Evolutionary conservation across 2,329 filamentous ascomycete species (phyloP), one percentile per base, ranked within the genome.

Genomic region (Aspergillus brasiliensis): DNA sequence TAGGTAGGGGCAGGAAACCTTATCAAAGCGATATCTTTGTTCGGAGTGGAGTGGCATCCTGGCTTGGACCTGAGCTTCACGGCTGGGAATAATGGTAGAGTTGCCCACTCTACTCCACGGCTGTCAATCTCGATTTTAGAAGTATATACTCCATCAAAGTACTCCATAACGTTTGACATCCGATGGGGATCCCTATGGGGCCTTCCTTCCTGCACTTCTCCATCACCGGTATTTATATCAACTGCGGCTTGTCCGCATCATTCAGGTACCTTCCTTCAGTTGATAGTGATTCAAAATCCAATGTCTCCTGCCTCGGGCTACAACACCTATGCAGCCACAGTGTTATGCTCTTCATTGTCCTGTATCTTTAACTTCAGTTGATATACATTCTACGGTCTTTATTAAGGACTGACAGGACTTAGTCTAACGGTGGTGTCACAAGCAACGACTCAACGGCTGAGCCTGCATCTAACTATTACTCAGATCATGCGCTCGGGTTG

Each of bases 31-130:
- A 67, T 67, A 60, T 57, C 37, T 46, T 55, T 55, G 60, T 60
- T 55, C 48, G 56, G 47, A 59, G 62, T 66, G 61, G 64, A 65
- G 66, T 67, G 64, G 52, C 31, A 60, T 55, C 47, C 37, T 52
- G 54, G 46, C 37, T 60, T 23, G 40, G 61, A 59, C 60, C 57
- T 62, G 63, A 61, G 62, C 55, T 49, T 61, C 59, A 60, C 48
- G 57, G 62, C 58, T 59, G 44, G 42, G 59, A 63, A 62, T 59
- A 62, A 56, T 65, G 56, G 62, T 62, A 58, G 51, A 56, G 49
- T 62, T 64, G 62, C 60, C 62, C 64, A 66, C 65, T 63, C 58
- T 52, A 60, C 65, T 67, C 65, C 65, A 65, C 62, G 61, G 52
- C 61, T 55, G 54, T 63, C 61, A 57, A 57, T 49, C 31, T 54